Base-by-base conservation (phyloP, 1,139 yeast species). In the Magnusiomyces magnusii region DNA sequence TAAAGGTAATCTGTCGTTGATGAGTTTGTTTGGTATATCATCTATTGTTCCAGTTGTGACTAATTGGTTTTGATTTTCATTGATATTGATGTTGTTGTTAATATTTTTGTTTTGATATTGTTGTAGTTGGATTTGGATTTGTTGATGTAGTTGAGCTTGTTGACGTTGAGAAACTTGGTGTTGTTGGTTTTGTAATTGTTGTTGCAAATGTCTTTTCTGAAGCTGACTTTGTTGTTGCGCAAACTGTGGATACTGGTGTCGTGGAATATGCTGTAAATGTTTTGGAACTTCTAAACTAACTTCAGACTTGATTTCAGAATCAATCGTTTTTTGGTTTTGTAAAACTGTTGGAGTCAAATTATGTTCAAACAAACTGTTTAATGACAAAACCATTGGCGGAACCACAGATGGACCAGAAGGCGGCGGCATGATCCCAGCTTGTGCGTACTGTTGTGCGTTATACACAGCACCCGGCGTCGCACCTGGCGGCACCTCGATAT, bases 51-150 rank as follows among this genome's bases (percentile, higher is more conserved):
- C n/a, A n/a, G n/a, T n/a, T n/a, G n/a, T n/a, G n/a, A n/a, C n/a
- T n/a, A n/a, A n/a, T n/a, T n/a, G n/a, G n/a, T n/a, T n/a, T n/a
- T n/a, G n/a, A n/a, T n/a, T n/a, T n/a, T n/a, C 15, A 10, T 23
- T 47, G 51, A 19, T 47, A 25, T 23, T 47, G 27, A 5, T 47
- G 27, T n/a, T 19, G 27, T 47, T 47, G 51, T 47, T n/a, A n/a
- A n/a, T n/a, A n/a, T n/a, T n/a, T n/a, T n/a, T n/a, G n/a, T n/a
- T n/a, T n/a, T 53, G 58, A 23, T 56, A 64, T 51, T 58, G 61
- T 1, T 54, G 65, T 23, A 53, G 56, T 41, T 60, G 65, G 25
- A 56, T 64, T 25, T 59, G 63, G 31, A 57, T 62, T 15, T 55
- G 59, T 51, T 63, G 67, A 54, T 61, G 67, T 28, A 34, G 54